Evolutionary conservation across 2,329 filamentous ascomycete species (phyloP).

Genomic region (Aspergillus pseudoglaucus): DNA sequence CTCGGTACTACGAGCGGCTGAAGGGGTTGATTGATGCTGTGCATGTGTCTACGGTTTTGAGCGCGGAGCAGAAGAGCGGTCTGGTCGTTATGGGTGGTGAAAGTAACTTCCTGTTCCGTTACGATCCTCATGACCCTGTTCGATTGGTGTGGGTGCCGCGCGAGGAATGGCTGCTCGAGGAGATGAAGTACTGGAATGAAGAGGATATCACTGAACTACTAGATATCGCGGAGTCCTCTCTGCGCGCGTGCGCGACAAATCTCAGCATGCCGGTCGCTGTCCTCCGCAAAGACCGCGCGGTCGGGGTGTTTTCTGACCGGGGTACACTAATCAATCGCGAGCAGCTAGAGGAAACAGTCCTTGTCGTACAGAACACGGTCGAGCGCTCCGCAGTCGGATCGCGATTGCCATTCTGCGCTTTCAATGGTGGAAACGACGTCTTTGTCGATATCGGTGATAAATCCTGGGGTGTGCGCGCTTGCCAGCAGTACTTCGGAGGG

Average conservation of each 20-base stretch:
- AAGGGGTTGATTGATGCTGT: constrained; percentile 81
- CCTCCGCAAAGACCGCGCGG: constrained; percentile 81
- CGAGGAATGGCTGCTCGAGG: constrained; percentile 54
- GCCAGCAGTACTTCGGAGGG: constrained; percentile 80
- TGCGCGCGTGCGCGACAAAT: constrained; percentile 72
- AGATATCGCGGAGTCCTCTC: constrained; percentile 77
- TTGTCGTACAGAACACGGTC: constrained; percentile 87
- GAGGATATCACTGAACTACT: constrained; percentile 72
- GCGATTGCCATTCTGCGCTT: constrained; percentile 84
- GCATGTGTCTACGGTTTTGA: constrained; percentile 53
- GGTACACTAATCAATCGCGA: constrained; percentile 68
- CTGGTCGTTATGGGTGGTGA: constrained; percentile 93
- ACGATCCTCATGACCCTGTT: constrained; percentile 57
- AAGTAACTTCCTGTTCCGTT: constrained; percentile 89
- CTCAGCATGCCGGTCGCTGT: constrained; percentile 73
- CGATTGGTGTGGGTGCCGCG: constrained; percentile 60
- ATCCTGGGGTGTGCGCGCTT: constrained; percentile 87
- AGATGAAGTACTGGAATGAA: constrained; percentile 48
- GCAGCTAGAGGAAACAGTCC: constrained; percentile 88
- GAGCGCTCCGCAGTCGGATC: constrained; percentile 68
- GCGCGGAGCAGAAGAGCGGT: constrained; percentile 63
- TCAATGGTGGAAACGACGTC: constrained; percentile 94
- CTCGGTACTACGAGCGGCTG: constrained; percentile 78
- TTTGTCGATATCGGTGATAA: constrained; percentile 99
- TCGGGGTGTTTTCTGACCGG: constrained; percentile 65